These are phyloP conservation scores for Coelastrella sp. DNA, from an alignment of 139 green algal species.

Conservation along the genomic window DNA sequence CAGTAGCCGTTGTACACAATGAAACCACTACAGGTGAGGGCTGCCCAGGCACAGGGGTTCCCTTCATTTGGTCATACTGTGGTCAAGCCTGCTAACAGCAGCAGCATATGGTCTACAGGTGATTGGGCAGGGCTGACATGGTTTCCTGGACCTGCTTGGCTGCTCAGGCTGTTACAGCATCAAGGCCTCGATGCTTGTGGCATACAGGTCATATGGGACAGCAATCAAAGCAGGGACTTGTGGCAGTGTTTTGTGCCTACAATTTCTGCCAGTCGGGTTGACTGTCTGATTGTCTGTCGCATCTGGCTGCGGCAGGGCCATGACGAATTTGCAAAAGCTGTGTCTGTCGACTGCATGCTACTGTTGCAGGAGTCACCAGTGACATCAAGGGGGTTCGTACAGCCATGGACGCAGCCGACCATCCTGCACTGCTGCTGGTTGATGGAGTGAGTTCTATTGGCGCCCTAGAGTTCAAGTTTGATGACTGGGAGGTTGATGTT, in stretches of 20 bases:
- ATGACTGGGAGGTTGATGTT: conserved; percentile 97
- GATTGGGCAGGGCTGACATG: background rate
- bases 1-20: conserved; percentile 97
- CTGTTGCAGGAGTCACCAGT: conserved; percentile 74
- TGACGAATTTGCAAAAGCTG: too few species aligned
- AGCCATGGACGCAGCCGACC: conserved; percentile 79
- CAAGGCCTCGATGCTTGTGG: background rate
- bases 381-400: conserved; percentile 78
- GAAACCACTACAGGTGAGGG: conserved; percentile 91
- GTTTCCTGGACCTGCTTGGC: background rate
- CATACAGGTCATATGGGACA: too few species aligned
- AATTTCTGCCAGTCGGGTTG: too few species aligned
- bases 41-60: too few species aligned
- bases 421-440: conserved; percentile 94
- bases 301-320: too few species aligned
- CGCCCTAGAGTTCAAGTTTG: conserved; percentile 92
- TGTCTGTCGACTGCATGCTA: background rate
- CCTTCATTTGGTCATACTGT: too few species aligned
- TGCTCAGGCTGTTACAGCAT: background rate
- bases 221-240: too few species aligned
- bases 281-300: too few species aligned
- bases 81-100: background rate
- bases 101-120: background rate
- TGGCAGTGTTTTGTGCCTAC: too few species aligned
- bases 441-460: conserved; percentile 95